Conservation (phyloP, 805 yeast species). For the Candida silvicultrix region DNA sequence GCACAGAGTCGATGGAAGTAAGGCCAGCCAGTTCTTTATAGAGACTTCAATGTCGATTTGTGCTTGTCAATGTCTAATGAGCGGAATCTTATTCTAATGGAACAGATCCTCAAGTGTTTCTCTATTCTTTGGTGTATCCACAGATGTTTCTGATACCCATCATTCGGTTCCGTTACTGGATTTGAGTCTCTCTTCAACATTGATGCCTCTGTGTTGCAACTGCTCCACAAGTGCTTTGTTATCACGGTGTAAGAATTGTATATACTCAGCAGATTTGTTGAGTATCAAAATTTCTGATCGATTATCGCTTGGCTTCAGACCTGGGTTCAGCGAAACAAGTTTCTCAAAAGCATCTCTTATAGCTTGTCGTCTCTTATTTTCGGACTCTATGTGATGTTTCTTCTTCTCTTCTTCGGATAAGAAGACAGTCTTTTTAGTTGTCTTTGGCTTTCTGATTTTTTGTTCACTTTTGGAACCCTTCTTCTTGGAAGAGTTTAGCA, state of each 20-base stretch:
- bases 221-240: conserved; percentile 37
- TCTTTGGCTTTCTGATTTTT: conserved; percentile 1
- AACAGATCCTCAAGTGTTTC: no score
- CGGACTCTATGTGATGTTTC: conserved; percentile 80
- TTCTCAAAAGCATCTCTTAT: conserved; percentile 78
- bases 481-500: background rate
- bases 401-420: conserved; percentile 32
- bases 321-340: conserved; percentile 72
- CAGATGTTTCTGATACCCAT: no score
- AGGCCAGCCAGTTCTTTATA: no score
- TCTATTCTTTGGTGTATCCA: no score
- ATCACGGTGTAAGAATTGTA: conserved; percentile 43
- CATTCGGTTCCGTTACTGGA: background rate
- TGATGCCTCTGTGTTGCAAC: conserved; percentile 30
- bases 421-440: conserved; percentile 6
- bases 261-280: conserved; percentile 53
- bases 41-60: no score
- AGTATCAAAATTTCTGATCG: conserved; percentile 77
- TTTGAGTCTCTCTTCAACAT: conserved; percentile 4
- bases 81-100: no score
- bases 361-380: conserved; percentile 80
- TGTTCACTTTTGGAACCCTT: background rate
- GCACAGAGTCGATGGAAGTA: no score
- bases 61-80: no score
- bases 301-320: conserved; percentile 58